phyloP scores from a whole-genome alignment of 2,329 filamentous ascomycete species.

The Fusarium metavorans region DNA sequence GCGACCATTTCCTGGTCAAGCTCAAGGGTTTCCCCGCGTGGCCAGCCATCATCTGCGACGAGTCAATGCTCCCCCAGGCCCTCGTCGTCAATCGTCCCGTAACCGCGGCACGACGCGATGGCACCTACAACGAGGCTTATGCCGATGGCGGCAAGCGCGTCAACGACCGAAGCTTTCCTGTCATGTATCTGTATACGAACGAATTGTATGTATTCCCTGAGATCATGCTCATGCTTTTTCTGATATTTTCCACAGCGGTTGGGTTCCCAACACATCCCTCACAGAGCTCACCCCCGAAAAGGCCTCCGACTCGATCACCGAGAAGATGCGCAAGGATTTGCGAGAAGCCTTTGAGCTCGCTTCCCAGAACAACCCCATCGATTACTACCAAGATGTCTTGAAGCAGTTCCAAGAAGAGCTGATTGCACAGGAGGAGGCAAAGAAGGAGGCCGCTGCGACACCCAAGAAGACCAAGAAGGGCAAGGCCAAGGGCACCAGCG shows the following conservation, averaged over 20 bases:
- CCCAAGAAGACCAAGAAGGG: conserved; percentile 58
- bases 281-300: conserved; percentile 80
- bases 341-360: conserved; percentile 85
- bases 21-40: conserved; percentile 95
- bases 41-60: conserved; percentile 94
- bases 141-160: conserved; percentile 88
- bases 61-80: conserved; percentile 88
- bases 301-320: conserved; percentile 74
- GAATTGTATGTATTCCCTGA: conserved; percentile 83
- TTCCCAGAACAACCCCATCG: conserved; percentile 79
- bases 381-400: conserved; percentile 87
- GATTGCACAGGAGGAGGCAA: conserved; percentile 66
- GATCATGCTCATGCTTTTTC: background rate
- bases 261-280: conserved; percentile 88
- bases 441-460: conserved; percentile 54
- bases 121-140: conserved; percentile 88
- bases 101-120: conserved; percentile 83
- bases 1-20: conserved; percentile 91
- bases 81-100: conserved; percentile 85
- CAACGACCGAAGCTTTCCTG: conserved; percentile 86
- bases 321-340: conserved; percentile 85
- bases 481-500: conserved; percentile 64
- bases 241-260: conserved; percentile 72
- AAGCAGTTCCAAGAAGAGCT: conserved; percentile 75
- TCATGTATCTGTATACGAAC: conserved; percentile 96